Evolutionary conservation across 441 rosid genomes (phyloP).

Genomic region (Omphalea diandra): DNA sequence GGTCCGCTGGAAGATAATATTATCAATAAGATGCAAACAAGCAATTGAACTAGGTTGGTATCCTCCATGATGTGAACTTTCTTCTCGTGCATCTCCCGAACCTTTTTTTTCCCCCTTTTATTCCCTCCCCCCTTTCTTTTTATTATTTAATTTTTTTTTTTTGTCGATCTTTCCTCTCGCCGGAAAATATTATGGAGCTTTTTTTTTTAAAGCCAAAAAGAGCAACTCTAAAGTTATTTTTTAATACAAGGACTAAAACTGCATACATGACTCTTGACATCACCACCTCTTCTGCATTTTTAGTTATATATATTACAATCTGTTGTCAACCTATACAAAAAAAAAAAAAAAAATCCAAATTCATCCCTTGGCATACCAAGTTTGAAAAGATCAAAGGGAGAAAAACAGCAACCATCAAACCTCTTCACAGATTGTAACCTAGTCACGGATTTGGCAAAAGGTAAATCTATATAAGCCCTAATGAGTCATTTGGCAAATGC

Average conservation of each 20-base stretch:
- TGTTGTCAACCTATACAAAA: slow-evolving; percentile 63
- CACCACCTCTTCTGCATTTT: slow-evolving; percentile 39
- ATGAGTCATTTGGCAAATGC: slow-evolving; percentile 24
- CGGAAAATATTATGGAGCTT: background rate
- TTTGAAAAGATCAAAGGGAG: slow-evolving; percentile 37
- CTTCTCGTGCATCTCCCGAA: slow-evolving; percentile 12
- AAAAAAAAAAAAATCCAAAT: slow-evolving; percentile 36
- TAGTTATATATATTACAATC: slow-evolving; percentile 59
- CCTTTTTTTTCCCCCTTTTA: background rate
- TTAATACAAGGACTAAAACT: slow-evolving; percentile 27
- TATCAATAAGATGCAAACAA: background rate
- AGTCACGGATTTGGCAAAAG: slow-evolving; percentile 26
- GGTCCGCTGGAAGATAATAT: background rate
- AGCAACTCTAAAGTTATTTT: slow-evolving; percentile 8
- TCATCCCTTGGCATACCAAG: slow-evolving; percentile 41
- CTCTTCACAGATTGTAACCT: slow-evolving; percentile 44
- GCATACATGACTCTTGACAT: slow-evolving; percentile 34
- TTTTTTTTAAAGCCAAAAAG: background rate
- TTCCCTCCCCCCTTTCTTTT: background rate
- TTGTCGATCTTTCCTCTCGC: background rate
- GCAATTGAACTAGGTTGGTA: background rate
- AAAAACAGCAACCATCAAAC: slow-evolving; percentile 39
- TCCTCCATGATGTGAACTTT: slow-evolving; percentile 10
- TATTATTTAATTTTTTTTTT: background rate
- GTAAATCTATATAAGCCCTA: slow-evolving; percentile 32